Evolutionary conservation across 306 rosid species (phyloP).

Genomic region (Coriaria nepalensis): DNA sequence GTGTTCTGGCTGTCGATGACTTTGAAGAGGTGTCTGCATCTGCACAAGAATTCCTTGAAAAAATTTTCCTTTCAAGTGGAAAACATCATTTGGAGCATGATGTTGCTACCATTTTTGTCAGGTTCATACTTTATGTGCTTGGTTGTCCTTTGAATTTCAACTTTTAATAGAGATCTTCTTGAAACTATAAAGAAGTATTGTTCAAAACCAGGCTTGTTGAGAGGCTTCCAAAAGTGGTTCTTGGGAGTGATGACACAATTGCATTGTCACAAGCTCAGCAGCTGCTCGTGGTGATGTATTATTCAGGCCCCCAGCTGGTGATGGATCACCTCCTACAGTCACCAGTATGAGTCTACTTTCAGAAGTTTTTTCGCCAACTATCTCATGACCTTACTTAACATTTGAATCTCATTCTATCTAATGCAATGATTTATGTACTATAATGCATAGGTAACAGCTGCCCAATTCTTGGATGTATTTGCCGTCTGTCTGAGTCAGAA

Average conservation of each 20-base stretch:
- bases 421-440: too few relatives aligned
- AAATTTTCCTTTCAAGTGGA: slow-evolving; percentile 32
- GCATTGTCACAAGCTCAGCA: slow-evolving; percentile 62
- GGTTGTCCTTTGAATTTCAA: neutral
- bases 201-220: slow-evolving; percentile 53
- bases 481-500: slow-evolving; percentile 70
- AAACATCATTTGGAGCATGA: slow-evolving; percentile 36
- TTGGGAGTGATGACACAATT: slow-evolving; percentile 63
- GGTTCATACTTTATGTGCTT: slow-evolving; percentile 33
- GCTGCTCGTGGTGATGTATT: slow-evolving; percentile 57
- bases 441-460: slow-evolving; percentile 53
- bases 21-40: slow-evolving; percentile 56
- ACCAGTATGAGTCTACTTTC: slow-evolving; percentile 46
- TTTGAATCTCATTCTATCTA: too few relatives aligned
- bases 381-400: too few relatives aligned
- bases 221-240: slow-evolving; percentile 82
- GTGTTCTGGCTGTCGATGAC: slow-evolving; percentile 64
- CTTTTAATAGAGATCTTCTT: slow-evolving; percentile 12
- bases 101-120: slow-evolving; percentile 47
- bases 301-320: slow-evolving; percentile 78
- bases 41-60: slow-evolving; percentile 60
- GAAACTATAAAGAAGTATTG: too few relatives aligned
- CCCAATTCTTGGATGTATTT: slow-evolving; percentile 64
- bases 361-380: slow-evolving; percentile 9
- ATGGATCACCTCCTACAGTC: slow-evolving; percentile 67